A percentile compares a stretch with the other conserved stretches of the same genome.
These are phyloP conservation scores for Neurospora sp. DNA, from an alignment of 495 filamentous ascomycete genomes.

Conservation along the genomic window DNA sequence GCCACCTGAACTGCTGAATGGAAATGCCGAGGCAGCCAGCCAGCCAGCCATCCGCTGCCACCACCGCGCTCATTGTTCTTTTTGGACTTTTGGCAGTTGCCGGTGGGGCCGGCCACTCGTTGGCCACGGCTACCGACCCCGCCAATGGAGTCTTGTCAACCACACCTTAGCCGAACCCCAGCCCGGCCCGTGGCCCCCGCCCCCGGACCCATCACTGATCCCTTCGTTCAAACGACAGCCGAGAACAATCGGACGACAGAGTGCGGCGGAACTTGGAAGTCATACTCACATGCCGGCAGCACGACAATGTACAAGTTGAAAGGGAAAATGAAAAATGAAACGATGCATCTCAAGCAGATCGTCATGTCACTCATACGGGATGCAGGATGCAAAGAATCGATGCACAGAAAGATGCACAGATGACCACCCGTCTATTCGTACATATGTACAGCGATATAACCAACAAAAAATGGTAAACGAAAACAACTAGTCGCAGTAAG, in stretches of 20 bases:
- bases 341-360: background rate
- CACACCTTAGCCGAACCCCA: background rate
- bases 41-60: background rate
- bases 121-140: background rate
- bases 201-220: background rate
- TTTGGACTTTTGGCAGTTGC: background rate
- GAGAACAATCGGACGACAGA: background rate
- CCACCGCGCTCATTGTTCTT: background rate
- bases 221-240: background rate
- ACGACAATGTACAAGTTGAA: background rate
- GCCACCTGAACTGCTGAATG: constrained; percentile 1
- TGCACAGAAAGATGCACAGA: background rate
- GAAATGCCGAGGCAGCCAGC: constrained; percentile 3
- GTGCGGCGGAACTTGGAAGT: background rate
- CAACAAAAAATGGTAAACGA: background rate
- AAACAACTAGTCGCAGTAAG: background rate
- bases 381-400: background rate
- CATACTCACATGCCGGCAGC: background rate
- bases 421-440: background rate
- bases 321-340: background rate
- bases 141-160: background rate
- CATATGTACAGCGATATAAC: background rate
- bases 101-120: background rate
- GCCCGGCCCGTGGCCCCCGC: background rate
- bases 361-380: background rate